Percentiles rank a stretch among this genome's conserved stretches.
Conservation (phyloP, 106 monocot genomes). For the Agapanthus africanus region DNA sequence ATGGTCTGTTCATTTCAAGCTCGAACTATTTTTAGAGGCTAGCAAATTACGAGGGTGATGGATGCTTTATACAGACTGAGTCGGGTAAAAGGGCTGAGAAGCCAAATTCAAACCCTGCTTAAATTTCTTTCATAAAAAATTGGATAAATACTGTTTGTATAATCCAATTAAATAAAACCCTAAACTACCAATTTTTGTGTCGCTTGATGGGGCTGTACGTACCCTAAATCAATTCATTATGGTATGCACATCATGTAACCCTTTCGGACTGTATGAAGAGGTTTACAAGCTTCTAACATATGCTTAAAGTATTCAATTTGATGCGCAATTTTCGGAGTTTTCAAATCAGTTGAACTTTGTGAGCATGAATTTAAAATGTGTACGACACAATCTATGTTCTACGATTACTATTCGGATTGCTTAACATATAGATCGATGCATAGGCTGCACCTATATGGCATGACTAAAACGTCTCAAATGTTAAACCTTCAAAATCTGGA, state of each 20-base stretch:
- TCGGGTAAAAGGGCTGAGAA: background rate
- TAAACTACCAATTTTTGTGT: background rate
- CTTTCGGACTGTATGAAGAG: too few relatives aligned
- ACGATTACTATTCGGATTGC: background rate
- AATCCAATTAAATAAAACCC: background rate
- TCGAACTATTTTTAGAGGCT: background rate
- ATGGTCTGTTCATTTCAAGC: background rate
- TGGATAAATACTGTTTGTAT: background rate
- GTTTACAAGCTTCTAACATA: too few relatives aligned
- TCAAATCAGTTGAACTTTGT: background rate
- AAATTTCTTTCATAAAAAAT: background rate
- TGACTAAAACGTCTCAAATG: too few relatives aligned
- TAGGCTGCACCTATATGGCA: too few relatives aligned
- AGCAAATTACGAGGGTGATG: background rate
- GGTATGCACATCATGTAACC: too few relatives aligned
- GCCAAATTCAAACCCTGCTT: background rate
- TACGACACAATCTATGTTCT: background rate
- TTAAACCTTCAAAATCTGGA: background rate
- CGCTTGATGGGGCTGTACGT: too few relatives aligned
- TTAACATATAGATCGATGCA: background rate
- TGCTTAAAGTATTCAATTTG: background rate
- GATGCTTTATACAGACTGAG: too few relatives aligned
- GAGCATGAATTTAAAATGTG: background rate
- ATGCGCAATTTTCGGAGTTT: background rate
- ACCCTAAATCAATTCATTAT: too few relatives aligned